Evolutionary conservation across 208 protist genomes (phyloP).

Genomic region (Novymonas esmeraldas): DNA sequence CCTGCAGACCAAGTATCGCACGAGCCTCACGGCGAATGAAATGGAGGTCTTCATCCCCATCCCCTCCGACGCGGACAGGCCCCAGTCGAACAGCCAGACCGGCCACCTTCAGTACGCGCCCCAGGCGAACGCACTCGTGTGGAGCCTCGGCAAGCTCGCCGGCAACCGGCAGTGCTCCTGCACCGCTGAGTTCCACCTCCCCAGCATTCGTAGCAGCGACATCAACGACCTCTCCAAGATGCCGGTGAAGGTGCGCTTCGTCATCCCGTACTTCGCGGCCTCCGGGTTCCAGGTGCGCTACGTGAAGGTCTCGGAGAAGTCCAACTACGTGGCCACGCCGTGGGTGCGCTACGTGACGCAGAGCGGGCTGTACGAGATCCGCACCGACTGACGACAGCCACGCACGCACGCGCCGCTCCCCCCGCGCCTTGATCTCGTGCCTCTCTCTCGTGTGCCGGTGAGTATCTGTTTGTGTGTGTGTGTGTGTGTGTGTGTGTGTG

Average conservation of each 20-base stretch:
- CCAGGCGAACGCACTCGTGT: constrained; percentile 96
- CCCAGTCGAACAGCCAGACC: constrained; percentile 90
- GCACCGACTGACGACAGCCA: constrained; percentile 66
- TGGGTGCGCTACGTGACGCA: constrained; percentile 99
- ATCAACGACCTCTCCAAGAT: constrained; percentile 66
- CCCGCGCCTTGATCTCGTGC: no score
- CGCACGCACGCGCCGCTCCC: no score
- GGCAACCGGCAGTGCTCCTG: constrained; percentile 95
- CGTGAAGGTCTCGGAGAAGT: constrained; percentile 98
- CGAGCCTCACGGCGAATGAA: constrained; percentile 94
- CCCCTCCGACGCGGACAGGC: constrained; percentile 96
- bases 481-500: no score
- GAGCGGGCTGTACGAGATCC: constrained; percentile 97
- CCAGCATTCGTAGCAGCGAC: constrained; percentile 90
- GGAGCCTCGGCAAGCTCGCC: constrained; percentile 97
- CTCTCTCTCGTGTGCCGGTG: no score
- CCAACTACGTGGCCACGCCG: constrained; percentile 95
- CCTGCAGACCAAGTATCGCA: constrained; percentile 93
- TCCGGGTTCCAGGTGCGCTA: constrained; percentile 99
- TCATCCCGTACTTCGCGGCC: constrained; percentile 98
- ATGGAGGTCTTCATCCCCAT: constrained; percentile 98
- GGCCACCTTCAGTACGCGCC: constrained; percentile 97
- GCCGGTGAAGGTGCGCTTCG: constrained; percentile 97
- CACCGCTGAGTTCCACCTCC: constrained; percentile 95
- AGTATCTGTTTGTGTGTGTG: no score